Conservation (phyloP, 768 basidiomycete species). For the Cubamyces sp. region DNA sequence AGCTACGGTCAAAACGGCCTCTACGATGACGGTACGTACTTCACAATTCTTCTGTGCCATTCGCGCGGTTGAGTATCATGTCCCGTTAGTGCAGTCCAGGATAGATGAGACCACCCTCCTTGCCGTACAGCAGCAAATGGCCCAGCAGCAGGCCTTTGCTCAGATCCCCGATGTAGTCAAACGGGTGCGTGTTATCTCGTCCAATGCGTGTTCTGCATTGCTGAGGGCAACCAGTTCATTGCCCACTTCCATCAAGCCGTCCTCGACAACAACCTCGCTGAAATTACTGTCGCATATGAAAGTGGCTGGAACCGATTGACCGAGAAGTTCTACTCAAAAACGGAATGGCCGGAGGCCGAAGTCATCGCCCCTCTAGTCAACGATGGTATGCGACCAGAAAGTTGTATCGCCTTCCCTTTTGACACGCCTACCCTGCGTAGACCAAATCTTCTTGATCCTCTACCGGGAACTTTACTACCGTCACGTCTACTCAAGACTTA, state of each 20-base stretch:
- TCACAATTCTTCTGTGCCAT: not conserved
- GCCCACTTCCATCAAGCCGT: slow-evolving; percentile 95
- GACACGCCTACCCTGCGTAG: slow-evolving; percentile 38
- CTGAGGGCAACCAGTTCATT: slow-evolving; percentile 67
- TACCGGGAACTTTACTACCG: slow-evolving; percentile 96
- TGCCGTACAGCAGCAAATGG: slow-evolving; percentile 83
- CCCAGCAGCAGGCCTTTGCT: slow-evolving; percentile 79
- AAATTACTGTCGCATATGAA: slow-evolving; percentile 94
- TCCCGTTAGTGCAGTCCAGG: slow-evolving; percentile 51
- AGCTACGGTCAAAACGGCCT: slow-evolving; percentile 69
- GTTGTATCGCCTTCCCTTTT: not conserved
- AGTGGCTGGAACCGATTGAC: slow-evolving; percentile 97
- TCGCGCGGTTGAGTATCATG: not conserved
- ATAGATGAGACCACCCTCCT: slow-evolving; percentile 72
- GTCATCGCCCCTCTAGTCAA: slow-evolving; percentile 92
- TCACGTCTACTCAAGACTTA: slow-evolving; percentile 93
- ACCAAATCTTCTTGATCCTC: slow-evolving; percentile 94
- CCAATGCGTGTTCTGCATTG: not conserved
- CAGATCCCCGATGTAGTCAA: slow-evolving; percentile 90
- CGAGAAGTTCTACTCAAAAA: slow-evolving; percentile 92
- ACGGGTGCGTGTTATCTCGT: slow-evolving; percentile 53
- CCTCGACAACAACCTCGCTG: slow-evolving; percentile 84
- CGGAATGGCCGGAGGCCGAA: slow-evolving; percentile 98
- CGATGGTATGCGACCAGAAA: slow-evolving; percentile 61
- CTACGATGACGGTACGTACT: slow-evolving; percentile 64